Evolutionary conservation across 192 early-diverging fungal genomes (phyloP), one percentile per base, ranked within the genome.

Genomic region (Entomortierella chlamydospora): DNA sequence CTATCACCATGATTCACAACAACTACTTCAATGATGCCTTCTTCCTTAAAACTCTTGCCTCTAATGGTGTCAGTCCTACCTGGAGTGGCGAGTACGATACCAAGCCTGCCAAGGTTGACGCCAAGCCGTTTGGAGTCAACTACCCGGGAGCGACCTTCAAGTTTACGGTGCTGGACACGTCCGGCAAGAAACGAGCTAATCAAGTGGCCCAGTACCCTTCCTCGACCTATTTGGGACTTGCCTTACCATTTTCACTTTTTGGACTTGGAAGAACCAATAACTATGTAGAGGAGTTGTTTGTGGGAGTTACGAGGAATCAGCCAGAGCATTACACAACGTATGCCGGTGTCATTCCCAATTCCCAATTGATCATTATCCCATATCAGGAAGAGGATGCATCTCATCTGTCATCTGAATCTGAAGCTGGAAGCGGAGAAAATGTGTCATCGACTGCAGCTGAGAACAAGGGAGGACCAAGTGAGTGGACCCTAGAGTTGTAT

Each of bases 221-320:
- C 66, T 88, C 93, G 26, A 86, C 89, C 2, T 97, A 96, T 76
- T 81, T 90, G 28, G 78, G 91, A 5, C 78, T 97, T 29, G 86
- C 89, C 23, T 89, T 93, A 39, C 95, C 97, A 1, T 97, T 95
- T 47, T 88, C 87, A 15, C 81, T 95, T 2, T 92, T 96, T 64
- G 97, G 97, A 17, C 87, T 98, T 15, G 97, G 97, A 1, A 81
- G 97, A 68, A 97, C 95, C 5, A 98, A 96, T 83, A 97, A 97
- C 73, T 98, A 98, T 79, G 92, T 98, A 20, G 97, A 98, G 71
- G 91, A 94, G 59, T 83, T 98, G 76, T 95, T 95, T 79, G 95
- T 95, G 0, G 97, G 95, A 2, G 84, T 89, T 13, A 87, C 89
- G 3, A 81, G 89, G 34, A 87, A 90, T 62, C 86, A 92, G 72